Conservation (phyloP, 805 yeast genomes). For the Brettanomyces custersianus region DNA sequence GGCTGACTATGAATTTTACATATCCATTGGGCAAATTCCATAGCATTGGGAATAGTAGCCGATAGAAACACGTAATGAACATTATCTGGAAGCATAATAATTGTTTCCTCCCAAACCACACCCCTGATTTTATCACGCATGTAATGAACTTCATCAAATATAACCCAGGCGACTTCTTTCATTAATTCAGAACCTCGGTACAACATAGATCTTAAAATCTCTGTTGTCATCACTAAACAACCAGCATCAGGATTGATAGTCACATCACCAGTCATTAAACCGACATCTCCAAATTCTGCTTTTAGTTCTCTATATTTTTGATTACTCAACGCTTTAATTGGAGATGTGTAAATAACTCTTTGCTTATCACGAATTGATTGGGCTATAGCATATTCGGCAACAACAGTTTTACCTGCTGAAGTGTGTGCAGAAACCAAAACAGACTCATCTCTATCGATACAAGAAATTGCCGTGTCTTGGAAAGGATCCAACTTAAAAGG, state of each 20-base stretch:
- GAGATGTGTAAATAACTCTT: constrained; percentile 91
- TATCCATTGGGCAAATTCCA: constrained; percentile 99
- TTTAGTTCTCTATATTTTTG: constrained; percentile 74
- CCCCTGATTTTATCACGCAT: constrained; percentile 96
- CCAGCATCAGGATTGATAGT: constrained; percentile 95
- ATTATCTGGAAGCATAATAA: constrained; percentile 95
- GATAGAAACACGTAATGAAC: constrained; percentile 84
- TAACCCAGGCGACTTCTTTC: constrained; percentile 94
- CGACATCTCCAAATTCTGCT: constrained; percentile 51
- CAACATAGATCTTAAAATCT: constrained; percentile 88
- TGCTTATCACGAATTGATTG: constrained; percentile 88
- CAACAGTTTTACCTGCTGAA: constrained; percentile 95
- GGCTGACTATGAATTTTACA: constrained; percentile 93
- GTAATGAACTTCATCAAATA: constrained; percentile 96
- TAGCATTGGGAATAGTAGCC: constrained; percentile 96
- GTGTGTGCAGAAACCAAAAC: constrained; percentile 97
- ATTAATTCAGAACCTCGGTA: constrained; percentile 95
- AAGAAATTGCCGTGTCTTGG: constrained; percentile 93
- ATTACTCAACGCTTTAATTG: constrained; percentile 85
- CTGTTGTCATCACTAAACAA: constrained; percentile 96
- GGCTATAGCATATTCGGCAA: constrained; percentile 95
- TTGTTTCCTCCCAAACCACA: constrained; percentile 99
- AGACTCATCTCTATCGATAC: constrained; percentile 90
- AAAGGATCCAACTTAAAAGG: constrained; percentile 94
- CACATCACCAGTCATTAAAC: constrained; percentile 95